Percentiles rank a stretch among this genome's conserved stretches.
Evolutionary conservation across 768 basidiomycete genomes (phyloP).

Genomic region (Leccinum ochraceum): DNA sequence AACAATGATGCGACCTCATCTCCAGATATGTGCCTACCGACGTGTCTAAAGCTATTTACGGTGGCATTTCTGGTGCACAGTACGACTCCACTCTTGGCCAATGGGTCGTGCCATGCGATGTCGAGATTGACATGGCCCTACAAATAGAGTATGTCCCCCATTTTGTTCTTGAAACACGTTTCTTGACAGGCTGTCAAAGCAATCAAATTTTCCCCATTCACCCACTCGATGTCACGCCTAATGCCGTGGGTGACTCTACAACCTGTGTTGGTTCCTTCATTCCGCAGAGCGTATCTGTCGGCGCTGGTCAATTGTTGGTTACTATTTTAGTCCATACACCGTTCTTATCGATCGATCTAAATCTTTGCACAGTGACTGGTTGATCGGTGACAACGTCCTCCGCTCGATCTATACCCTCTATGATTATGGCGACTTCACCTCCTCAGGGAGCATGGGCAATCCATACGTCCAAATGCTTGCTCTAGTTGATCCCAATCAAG

Average conservation of each 20-base stretch:
- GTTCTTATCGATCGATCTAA: conserved; percentile 6
- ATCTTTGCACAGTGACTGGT: conserved; percentile 61
- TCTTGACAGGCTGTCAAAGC: conserved; percentile 39
- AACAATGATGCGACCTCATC: conserved; percentile 8
- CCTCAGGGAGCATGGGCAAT: conserved; percentile 62
- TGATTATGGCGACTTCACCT: conserved; percentile 80
- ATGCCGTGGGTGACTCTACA: conserved; percentile 42
- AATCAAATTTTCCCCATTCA: conserved; percentile 77
- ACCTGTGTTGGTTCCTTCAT: conserved; percentile 77
- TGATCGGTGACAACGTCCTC: conserved; percentile 80
- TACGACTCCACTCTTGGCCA: conserved; percentile 53
- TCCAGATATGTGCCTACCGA: conserved; percentile 68
- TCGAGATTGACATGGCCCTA: conserved; percentile 76
- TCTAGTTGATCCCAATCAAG: conserved; percentile 65
- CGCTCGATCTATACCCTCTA: conserved; percentile 83
- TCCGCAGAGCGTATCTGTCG: conserved; percentile 59
- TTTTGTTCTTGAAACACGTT: conserved; percentile 7
- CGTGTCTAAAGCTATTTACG: conserved; percentile 70
- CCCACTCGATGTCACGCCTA: conserved; percentile 72
- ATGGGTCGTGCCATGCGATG: conserved; percentile 74
- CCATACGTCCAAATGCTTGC: conserved; percentile 79
- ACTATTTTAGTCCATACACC: conserved; percentile 1
- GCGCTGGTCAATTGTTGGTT: conserved; percentile 65
- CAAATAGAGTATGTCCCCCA: conserved; percentile 63
- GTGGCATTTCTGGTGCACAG: conserved; percentile 59